Percentiles rank a stretch among this genome's conserved stretches.
Evolutionary conservation across 2,329 filamentous ascomycete genomes (phyloP).

Genomic region (Aspergillus spinulosporus): DNA sequence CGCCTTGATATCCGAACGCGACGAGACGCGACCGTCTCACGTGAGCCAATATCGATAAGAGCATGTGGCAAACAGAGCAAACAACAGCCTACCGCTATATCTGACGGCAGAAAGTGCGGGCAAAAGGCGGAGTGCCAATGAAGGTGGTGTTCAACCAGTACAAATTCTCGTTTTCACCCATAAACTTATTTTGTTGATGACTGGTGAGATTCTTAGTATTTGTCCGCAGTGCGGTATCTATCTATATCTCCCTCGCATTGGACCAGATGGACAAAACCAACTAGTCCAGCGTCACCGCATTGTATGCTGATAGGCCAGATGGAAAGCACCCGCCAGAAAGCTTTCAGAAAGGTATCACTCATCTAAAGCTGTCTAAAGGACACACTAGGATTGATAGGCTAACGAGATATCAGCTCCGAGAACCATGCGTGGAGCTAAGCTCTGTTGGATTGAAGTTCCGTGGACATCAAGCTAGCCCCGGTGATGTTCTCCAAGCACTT

Average conservation of each 20-base stretch:
- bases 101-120: conserved; percentile 27
- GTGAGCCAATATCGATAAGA: conserved; percentile 17
- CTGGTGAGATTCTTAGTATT: not conserved
- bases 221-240: not conserved
- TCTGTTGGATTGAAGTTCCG: conserved; percentile 55
- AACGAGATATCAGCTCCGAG: conserved; percentile 52
- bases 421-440: conserved; percentile 59
- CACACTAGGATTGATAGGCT: conserved; percentile 16
- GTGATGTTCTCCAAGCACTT: conserved; percentile 52
- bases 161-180: too few species aligned
- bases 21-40: conserved; percentile 27
- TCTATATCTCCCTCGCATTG: not conserved
- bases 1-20: conserved; percentile 21
- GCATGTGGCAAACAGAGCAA: not conserved
- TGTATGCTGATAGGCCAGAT: conserved; percentile 24
- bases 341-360: conserved; percentile 41
- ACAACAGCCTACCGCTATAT: conserved; percentile 23
- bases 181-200: too few species aligned
- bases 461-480: conserved; percentile 45
- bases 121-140: conserved; percentile 17
- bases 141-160: not conserved
- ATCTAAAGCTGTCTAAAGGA: not conserved
- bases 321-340: conserved; percentile 42
- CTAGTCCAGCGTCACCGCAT: not conserved
- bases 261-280: conserved; percentile 1